Evolutionary conservation across 148 eudicot genomes (phyloP).

Genomic region (Nyssa sinensis): DNA sequence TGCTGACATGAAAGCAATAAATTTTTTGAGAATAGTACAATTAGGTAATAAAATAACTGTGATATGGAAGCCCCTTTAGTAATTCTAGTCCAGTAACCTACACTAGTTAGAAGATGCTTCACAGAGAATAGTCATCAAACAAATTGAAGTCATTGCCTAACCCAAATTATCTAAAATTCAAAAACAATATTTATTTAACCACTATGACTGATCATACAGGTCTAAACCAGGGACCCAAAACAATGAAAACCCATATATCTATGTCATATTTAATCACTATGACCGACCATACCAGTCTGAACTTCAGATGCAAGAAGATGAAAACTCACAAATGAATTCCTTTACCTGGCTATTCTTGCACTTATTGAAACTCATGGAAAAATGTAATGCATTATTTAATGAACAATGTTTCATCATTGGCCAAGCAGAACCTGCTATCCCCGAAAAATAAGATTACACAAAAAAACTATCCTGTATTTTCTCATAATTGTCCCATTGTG

Average conservation of each 20-base stretch:
- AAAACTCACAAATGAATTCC: background rate
- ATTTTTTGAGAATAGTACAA: background rate
- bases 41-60: no score
- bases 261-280: background rate
- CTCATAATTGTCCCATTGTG: background rate
- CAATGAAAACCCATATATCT: background rate
- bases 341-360: background rate
- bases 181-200: no score
- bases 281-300: background rate
- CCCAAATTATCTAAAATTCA: no score
- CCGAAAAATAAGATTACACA: no score
- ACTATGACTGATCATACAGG: no score
- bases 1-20: slow-evolving; percentile 31
- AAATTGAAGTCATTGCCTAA: background rate
- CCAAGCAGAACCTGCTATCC: no score
- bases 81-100: background rate
- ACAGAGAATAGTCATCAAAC: background rate
- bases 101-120: background rate
- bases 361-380: background rate
- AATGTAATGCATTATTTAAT: background rate
- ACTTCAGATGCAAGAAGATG: background rate
- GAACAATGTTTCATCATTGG: no score
- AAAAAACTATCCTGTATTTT: no score
- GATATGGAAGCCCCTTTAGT: no score
- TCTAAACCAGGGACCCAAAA: no score